A percentile compares a stretch with the other conserved stretches of the same genome.
These are phyloP conservation scores for Endotrypanum monterogeii DNA, from an alignment of 208 protist species.

Conservation along the genomic window DNA sequence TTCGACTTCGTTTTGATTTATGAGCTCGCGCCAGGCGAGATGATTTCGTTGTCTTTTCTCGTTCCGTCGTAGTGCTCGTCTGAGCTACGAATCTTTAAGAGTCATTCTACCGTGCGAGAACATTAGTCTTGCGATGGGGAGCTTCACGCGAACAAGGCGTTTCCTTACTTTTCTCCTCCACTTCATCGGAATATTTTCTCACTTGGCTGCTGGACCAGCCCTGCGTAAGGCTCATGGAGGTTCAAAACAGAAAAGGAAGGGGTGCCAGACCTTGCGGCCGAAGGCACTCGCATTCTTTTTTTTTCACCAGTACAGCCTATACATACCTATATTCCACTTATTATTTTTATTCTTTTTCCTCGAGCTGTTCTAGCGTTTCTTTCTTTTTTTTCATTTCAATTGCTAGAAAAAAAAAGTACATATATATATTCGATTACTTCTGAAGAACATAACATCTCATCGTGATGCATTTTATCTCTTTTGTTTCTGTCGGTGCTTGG, in stretches of 20 bases:
- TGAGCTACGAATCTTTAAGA: background rate
- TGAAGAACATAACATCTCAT: conserved; percentile 9
- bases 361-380: conserved; percentile 2
- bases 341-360: background rate
- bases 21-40: background rate
- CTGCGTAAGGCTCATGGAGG: background rate
- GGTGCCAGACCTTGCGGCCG: background rate
- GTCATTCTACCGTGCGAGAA: conserved; percentile 1
- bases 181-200: background rate
- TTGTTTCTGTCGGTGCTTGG: conserved; percentile 7
- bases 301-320: background rate
- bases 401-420: too few species aligned
- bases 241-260: background rate
- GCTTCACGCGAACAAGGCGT: conserved; percentile 3
- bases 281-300: background rate
- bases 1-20: background rate
- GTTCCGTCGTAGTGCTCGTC: background rate
- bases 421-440: background rate
- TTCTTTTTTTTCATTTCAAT: too few species aligned
- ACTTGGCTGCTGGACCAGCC: background rate
- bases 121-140: conserved; percentile 4
- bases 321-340: background rate
- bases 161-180: background rate
- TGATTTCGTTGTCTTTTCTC: background rate
- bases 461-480: conserved; percentile 7